Conservation (phyloP, 305 asterid species). For the Fraxinus platypoda region DNA sequence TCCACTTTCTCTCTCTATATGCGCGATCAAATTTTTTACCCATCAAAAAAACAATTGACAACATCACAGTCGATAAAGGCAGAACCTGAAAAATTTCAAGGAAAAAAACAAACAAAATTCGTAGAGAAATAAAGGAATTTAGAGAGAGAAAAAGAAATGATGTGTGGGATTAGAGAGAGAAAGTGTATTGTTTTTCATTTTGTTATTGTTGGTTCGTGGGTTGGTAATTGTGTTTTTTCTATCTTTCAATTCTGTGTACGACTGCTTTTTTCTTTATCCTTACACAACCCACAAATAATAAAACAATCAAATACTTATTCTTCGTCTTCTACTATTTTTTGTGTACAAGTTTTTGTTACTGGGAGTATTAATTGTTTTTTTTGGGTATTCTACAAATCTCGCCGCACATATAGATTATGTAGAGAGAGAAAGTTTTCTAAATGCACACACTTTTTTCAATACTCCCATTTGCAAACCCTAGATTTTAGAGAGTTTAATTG, state of each 20-base stretch:
- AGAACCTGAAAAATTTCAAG: slow-evolving; percentile 26
- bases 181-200: slow-evolving; percentile 37
- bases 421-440: slow-evolving; percentile 35
- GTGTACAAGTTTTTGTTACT: slow-evolving; percentile 12
- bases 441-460: slow-evolving; percentile 17
- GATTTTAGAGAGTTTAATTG: slow-evolving; percentile 21
- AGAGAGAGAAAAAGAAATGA: slow-evolving; percentile 30
- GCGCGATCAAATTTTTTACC: slow-evolving; percentile 8
- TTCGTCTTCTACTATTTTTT: slow-evolving; percentile 21
- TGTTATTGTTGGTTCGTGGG: slow-evolving; percentile 34
- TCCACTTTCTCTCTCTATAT: slow-evolving; percentile 20
- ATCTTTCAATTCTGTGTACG: slow-evolving; percentile 33
- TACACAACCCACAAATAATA: slow-evolving; percentile 34
- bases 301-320: slow-evolving; percentile 28
- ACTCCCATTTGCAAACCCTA: slow-evolving; percentile 35
- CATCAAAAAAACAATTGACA: slow-evolving; percentile 28
- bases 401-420: slow-evolving; percentile 59
- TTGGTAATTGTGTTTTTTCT: slow-evolving; percentile 38
- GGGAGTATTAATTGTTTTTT: slow-evolving; percentile 50
- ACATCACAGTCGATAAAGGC: slow-evolving; percentile 48
- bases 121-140: slow-evolving; percentile 25
- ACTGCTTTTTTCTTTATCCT: slow-evolving; percentile 30
- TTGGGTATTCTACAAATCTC: slow-evolving; percentile 58
- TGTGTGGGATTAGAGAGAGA: slow-evolving; percentile 59
- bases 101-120: slow-evolving; percentile 31